phyloP scores from a whole-genome alignment of 768 basidiomycete species.

The Rhodocollybia butyracea region DNA sequence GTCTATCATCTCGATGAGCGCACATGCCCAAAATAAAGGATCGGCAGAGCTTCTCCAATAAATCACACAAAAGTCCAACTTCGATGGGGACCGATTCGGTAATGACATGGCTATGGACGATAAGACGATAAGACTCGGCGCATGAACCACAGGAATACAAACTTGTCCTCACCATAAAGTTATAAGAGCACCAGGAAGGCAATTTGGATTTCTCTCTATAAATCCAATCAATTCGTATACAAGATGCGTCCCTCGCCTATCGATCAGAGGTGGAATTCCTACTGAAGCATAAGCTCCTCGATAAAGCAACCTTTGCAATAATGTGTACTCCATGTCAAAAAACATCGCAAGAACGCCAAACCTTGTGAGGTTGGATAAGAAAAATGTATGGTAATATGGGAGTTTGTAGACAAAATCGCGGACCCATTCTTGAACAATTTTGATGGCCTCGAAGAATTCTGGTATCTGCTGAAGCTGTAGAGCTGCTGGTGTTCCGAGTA shows the following conservation, averaged over 20 bases:
- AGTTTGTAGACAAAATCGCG: constrained; percentile 34
- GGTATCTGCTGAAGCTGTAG: constrained; percentile 35
- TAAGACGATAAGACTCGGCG: neutral
- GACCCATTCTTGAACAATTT: constrained; percentile 44
- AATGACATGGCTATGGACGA: constrained; percentile 40
- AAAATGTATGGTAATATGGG: constrained; percentile 22
- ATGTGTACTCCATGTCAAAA: constrained; percentile 28
- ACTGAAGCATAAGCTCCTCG: constrained; percentile 26
- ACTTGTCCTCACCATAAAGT: neutral
- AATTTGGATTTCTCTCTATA: neutral
- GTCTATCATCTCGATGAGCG: constrained; percentile 13
- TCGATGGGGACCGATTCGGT: constrained; percentile 36
- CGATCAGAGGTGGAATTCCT: constrained; percentile 15
- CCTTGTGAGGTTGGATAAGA: constrained; percentile 39
- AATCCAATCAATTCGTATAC: constrained; percentile 18
- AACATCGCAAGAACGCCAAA: constrained; percentile 32
- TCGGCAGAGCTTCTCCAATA: constrained; percentile 46
- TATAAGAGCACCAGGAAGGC: neutral
- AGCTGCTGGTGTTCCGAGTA: constrained; percentile 39
- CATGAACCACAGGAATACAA: too few relatives aligned
- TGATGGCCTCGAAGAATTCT: constrained; percentile 31
- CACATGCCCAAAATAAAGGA: constrained; percentile 34
- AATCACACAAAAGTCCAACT: constrained; percentile 45
- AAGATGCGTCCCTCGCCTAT: constrained; percentile 5
- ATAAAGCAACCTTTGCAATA: constrained; percentile 27